A percentile compares a stretch with the other conserved stretches of the same genome.
Conservation (phyloP, 2,329 filamentous ascomycete genomes). For the Epichloe typhina region DNA sequence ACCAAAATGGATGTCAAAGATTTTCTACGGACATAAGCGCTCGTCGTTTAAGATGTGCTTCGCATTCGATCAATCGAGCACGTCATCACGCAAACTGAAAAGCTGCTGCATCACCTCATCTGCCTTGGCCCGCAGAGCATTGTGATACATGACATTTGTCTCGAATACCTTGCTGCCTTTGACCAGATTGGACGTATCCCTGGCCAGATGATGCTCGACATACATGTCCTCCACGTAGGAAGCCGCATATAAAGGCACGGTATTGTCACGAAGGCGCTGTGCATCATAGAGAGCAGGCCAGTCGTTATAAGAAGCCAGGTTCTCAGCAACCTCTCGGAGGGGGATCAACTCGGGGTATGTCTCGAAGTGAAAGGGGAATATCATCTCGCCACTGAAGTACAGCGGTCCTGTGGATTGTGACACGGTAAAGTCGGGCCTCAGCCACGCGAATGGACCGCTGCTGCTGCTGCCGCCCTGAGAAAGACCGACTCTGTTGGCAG, state of each 20-base stretch:
- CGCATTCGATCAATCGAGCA: slow-evolving; percentile 32
- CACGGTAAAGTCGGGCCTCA: slow-evolving; percentile 22
- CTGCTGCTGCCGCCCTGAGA: slow-evolving; percentile 21
- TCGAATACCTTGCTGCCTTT: slow-evolving; percentile 67
- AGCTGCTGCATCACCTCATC: slow-evolving; percentile 67
- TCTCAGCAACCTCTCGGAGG: slow-evolving; percentile 54
- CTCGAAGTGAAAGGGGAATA: slow-evolving; percentile 75
- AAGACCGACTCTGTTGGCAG: slow-evolving; percentile 51
- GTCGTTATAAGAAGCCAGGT: slow-evolving; percentile 51
- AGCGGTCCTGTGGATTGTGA: slow-evolving; percentile 32
- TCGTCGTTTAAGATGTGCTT: neutral
- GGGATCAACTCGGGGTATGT: slow-evolving; percentile 63
- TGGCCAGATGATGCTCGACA: slow-evolving; percentile 63
- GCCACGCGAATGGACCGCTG: slow-evolving; percentile 37
- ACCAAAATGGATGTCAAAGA: too few species aligned
- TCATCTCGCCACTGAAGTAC: slow-evolving; percentile 86
- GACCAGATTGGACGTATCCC: slow-evolving; percentile 61
- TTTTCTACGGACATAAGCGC: too few species aligned
- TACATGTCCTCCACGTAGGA: slow-evolving; percentile 87
- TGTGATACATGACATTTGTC: slow-evolving; percentile 80
- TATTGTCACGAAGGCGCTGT: slow-evolving; percentile 58
- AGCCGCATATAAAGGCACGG: slow-evolving; percentile 76
- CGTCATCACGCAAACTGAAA: slow-evolving; percentile 62
- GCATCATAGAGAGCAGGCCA: slow-evolving; percentile 72
- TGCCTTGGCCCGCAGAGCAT: slow-evolving; percentile 59